Evolutionary conservation across 805 yeast genomes (phyloP).

Genomic region (Nakazawaea holstii): DNA sequence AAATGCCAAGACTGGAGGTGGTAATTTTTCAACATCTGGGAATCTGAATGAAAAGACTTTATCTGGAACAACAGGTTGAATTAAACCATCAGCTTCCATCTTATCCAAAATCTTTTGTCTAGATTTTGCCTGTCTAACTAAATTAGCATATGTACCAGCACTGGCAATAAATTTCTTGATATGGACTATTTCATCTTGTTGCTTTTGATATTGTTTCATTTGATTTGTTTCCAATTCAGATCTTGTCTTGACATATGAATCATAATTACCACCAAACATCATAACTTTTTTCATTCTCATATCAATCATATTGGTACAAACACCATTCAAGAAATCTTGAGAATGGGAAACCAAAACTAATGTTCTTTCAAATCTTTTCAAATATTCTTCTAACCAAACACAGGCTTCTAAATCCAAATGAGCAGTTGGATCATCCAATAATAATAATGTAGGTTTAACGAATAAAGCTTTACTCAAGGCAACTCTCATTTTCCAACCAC

Average conservation of each 20-base stretch:
- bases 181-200: constrained; percentile 98
- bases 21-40: constrained; percentile 93
- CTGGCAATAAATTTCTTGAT: constrained; percentile 98
- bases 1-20: constrained; percentile 97
- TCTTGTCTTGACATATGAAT: constrained; percentile 93
- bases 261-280: constrained; percentile 97
- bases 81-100: constrained; percentile 99
- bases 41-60: constrained; percentile 91
- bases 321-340: constrained; percentile 99
- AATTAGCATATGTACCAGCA: constrained; percentile 99
- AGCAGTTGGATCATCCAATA: constrained; percentile 98
- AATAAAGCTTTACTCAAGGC: constrained; percentile 96
- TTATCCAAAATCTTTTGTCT: constrained; percentile 98
- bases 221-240: constrained; percentile 91
- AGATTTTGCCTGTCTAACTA: constrained; percentile 98
- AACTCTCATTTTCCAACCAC: constrained; percentile 99
- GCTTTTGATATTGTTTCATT: constrained; percentile 95
- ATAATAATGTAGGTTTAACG: constrained; percentile 92
- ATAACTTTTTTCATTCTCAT: constrained; percentile 79
- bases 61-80: constrained; percentile 88
- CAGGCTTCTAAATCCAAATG: constrained; percentile 99
- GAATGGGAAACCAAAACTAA: constrained; percentile 95
- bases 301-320: constrained; percentile 96
- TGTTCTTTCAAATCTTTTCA: constrained; percentile 90
- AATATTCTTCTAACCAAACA: constrained; percentile 99